These are phyloP conservation scores for Fusarium graminum DNA, from an alignment of 2,329 filamentous ascomycete genomes.

Conservation along the genomic window DNA sequence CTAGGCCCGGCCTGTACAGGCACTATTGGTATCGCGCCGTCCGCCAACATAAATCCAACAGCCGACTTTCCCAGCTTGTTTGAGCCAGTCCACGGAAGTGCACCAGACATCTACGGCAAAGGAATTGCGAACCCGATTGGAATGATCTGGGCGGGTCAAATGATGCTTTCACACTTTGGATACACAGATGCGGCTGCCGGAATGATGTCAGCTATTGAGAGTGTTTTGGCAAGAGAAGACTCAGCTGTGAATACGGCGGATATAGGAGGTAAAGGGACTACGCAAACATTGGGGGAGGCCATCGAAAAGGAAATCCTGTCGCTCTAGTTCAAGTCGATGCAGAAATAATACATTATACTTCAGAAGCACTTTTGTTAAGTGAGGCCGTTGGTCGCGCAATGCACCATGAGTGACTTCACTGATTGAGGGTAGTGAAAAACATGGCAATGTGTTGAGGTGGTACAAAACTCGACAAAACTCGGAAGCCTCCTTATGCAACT, in stretches of 20 bases:
- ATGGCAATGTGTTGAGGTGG: too few relatives aligned
- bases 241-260: slow-evolving; percentile 50
- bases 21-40: slow-evolving; percentile 79
- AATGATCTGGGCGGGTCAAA: slow-evolving; percentile 77
- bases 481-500: too few relatives aligned
- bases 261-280: slow-evolving; percentile 50
- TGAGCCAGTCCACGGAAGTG: slow-evolving; percentile 77
- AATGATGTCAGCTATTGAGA: slow-evolving; percentile 71
- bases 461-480: not conserved
- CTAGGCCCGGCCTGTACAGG: slow-evolving; percentile 78
- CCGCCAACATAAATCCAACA: slow-evolving; percentile 74
- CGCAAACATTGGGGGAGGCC: slow-evolving; percentile 39
- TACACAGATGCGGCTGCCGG: slow-evolving; percentile 59
- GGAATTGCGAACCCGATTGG: slow-evolving; percentile 82
- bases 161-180: slow-evolving; percentile 61
- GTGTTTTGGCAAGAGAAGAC: slow-evolving; percentile 66
- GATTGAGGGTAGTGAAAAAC: too few relatives aligned
- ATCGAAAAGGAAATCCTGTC: slow-evolving; percentile 37
- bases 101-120: slow-evolving; percentile 79
- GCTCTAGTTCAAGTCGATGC: not conserved
- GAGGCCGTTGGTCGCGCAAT: too few relatives aligned
- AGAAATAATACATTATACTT: too few relatives aligned
- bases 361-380: too few relatives aligned
- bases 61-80: slow-evolving; percentile 67
- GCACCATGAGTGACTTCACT: too few relatives aligned